A percentile compares a stretch with the other conserved stretches of the same genome.
phyloP scores from a whole-genome alignment of 768 basidiomycete species.

The Serendipita indica region DNA sequence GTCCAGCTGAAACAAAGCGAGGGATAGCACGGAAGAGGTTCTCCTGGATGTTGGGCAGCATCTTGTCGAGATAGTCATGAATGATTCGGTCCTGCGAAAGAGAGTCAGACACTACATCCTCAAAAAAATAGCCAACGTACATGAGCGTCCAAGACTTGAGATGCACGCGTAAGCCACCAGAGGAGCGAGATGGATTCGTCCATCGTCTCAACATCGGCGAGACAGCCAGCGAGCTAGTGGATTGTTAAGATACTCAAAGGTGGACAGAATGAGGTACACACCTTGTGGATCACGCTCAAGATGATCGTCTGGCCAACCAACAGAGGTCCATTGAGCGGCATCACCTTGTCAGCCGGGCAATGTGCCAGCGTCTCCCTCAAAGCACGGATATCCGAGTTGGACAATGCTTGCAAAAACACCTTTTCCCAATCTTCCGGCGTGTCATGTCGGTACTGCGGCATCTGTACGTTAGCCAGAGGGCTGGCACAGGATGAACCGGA shows the following conservation, averaged over 20 bases:
- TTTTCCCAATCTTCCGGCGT: not conserved
- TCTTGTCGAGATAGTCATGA: conserved; percentile 8
- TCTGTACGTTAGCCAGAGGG: not conserved
- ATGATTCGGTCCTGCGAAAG: conserved; percentile 5
- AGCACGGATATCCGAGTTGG: not conserved
- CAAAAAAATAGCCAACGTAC: not conserved
- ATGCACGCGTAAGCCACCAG: conserved; percentile 1
- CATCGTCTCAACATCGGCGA: not conserved
- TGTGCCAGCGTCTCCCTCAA: not conserved
- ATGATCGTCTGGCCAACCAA: not conserved
- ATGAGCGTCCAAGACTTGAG: conserved; percentile 9
- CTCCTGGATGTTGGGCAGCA: conserved; percentile 5
- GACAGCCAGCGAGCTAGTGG: not conserved
- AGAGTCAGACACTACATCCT: not conserved
- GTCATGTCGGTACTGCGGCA: not conserved
- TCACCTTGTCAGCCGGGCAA: not conserved
- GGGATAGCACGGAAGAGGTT: conserved; percentile 7
- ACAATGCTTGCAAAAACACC: not conserved
- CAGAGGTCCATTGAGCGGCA: conserved; percentile 4
- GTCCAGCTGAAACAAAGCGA: not conserved
- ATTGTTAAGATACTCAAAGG: not conserved
- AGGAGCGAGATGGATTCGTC: conserved; percentile 3
- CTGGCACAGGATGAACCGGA: not conserved
- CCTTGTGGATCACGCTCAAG: conserved; percentile 6
- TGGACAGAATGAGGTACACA: not conserved